phyloP scores from a whole-genome alignment of 208 protist species.

The Acanthamoeba castellanii region DNA sequence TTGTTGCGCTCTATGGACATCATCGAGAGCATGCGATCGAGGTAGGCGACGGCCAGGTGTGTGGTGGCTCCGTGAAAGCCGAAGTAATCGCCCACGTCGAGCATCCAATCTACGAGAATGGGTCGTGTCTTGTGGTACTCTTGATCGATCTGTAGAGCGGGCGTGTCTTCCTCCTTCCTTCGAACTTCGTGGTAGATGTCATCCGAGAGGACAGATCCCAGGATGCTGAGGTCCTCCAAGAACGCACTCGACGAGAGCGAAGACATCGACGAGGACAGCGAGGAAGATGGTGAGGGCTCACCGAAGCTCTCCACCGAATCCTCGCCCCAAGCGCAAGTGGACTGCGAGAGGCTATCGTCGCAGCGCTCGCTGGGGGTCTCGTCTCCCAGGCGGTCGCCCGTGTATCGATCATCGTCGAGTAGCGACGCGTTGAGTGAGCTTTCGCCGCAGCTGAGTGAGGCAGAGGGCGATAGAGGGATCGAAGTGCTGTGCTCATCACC shows the following conservation, averaged over 20 bases:
- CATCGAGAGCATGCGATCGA: slow-evolving; percentile 56
- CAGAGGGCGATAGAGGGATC: neutral
- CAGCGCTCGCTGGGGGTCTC: neutral
- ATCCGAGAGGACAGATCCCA: neutral
- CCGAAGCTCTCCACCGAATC: neutral
- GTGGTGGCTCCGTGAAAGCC: slow-evolving; percentile 48
- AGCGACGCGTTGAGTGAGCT: neutral
- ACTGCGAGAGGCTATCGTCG: slow-evolving; percentile 11
- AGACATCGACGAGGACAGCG: slow-evolving; percentile 3
- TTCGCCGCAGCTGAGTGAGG: slow-evolving; percentile 17
- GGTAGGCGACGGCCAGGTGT: slow-evolving; percentile 60
- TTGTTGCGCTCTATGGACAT: slow-evolving; percentile 20
- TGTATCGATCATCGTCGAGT: neutral
- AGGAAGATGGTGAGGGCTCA: neutral
- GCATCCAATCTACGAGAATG: slow-evolving; percentile 48
- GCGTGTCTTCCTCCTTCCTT: neutral
- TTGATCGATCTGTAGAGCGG: neutral
- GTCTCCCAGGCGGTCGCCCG: neutral
- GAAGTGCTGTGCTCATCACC: neutral
- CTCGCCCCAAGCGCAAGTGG: neutral
- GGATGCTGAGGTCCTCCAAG: neutral
- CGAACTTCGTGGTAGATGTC: slow-evolving; percentile 23
- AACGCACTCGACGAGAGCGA: neutral
- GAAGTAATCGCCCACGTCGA: slow-evolving; percentile 61
- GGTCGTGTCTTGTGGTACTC: slow-evolving; percentile 62